Base-by-base conservation (phyloP, 2,329 filamentous ascomycete genomes). In the Aureobasidium namibiae region DNA sequence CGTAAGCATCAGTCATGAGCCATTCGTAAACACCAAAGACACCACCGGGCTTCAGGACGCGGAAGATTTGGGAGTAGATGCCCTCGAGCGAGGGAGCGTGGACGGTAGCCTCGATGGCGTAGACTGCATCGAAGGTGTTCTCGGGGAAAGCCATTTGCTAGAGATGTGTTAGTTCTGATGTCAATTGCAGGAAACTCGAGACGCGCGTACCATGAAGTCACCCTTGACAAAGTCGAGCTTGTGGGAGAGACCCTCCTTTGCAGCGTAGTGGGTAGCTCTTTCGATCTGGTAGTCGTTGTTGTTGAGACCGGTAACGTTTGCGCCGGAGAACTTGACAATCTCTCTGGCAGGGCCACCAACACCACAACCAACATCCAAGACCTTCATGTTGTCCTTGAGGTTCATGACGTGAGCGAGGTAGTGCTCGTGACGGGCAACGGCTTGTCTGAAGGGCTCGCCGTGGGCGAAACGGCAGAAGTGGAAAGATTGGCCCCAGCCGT, bases 211-310 rank as follows among this genome's bases (percentile, higher is more conserved):
- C 92, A 97, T 97, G 74, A 99, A 99, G 71, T 97, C 92, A 56
- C 92, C 92, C 82, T 97, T 96, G 70, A 90, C 87, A 68, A 90
- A 97, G 63, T 81, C 82, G 65, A 96, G 78, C 78, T 96, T 90
- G 69, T 89, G 75, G 1, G 86, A 81, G 56, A 97, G 79, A 54
- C 87, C 86, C 76, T 95, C 90, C 75, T 90, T 90, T 63, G 82
- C 76, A 2, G 92, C 90, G 71, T 96, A 96, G 58, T 82, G 80
- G 14, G 85, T 91, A n/a, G 92, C 92, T 65, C 94, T 89, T 72
- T 96, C 84, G 65, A 97, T 96, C 78, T 97, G 94, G 80, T 99
- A 99, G 78, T 96, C 90, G 76, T 97, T 97, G 85, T 96, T 97
- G 85, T 97, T 99, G 73, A 97, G 78, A 44, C 94, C 94, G 24